These are phyloP conservation scores for Acanthamoeba royreba DNA, from an alignment of 208 protist genomes.

Conservation along the genomic window DNA sequence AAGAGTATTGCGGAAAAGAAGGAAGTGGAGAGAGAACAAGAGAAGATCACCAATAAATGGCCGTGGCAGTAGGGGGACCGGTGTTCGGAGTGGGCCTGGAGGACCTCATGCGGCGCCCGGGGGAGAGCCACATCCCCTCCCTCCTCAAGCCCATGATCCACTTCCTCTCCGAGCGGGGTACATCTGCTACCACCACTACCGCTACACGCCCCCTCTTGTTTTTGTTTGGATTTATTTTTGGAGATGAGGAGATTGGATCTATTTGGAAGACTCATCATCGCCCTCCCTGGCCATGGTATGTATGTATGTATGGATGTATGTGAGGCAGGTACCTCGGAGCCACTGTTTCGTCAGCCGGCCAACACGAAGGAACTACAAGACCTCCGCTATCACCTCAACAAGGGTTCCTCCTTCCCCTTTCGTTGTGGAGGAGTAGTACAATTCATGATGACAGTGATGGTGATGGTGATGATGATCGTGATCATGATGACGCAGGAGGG, in stretches of 20 bases:
- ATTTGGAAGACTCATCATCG: neutral
- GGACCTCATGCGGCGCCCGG: neutral
- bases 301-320: too few relatives aligned
- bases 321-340: neutral
- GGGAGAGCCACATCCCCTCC: neutral
- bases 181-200: neutral
- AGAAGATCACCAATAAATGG: neutral
- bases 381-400: neutral
- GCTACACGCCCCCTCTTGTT: too few relatives aligned
- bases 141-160: neutral
- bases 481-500: neutral
- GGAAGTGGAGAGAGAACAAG: neutral
- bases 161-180: neutral
- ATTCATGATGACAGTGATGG: too few relatives aligned
- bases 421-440: too few relatives aligned
- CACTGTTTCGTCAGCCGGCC: neutral
- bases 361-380: constrained; percentile 1
- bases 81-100: neutral
- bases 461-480: too few relatives aligned
- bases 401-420: neutral
- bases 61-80: too few relatives aligned
- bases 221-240: too few relatives aligned
- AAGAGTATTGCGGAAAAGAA: neutral
- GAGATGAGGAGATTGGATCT: too few relatives aligned
- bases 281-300: neutral